phyloP scores from a whole-genome alignment of 371 early-diverging fungal species.

The Apophysomyces trapeziformis region DNA sequence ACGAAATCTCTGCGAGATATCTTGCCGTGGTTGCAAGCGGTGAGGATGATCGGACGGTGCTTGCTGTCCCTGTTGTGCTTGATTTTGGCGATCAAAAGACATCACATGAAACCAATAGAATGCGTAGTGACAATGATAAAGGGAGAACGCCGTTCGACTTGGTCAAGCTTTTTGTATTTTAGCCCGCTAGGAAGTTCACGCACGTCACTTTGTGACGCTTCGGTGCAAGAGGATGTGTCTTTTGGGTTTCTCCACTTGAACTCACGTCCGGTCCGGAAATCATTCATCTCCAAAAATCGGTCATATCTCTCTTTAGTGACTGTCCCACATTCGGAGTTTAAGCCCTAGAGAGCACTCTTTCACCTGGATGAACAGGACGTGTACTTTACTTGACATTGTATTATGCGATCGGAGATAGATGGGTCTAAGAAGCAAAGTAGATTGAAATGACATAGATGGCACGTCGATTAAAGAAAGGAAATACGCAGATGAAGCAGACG shows the following conservation, averaged over 20 bases:
- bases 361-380: too few relatives aligned
- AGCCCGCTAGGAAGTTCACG: conserved; percentile 9
- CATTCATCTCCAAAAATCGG: neutral
- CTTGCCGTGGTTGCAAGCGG: conserved; percentile 4
- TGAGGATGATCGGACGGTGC: conserved; percentile 24
- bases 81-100: conserved; percentile 43
- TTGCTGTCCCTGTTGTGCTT: conserved; percentile 30
- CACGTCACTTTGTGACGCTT: conserved; percentile 36
- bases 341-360: too few relatives aligned
- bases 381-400: too few relatives aligned
- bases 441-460: too few relatives aligned
- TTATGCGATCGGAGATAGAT: too few relatives aligned
- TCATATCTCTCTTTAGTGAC: too few relatives aligned
- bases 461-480: too few relatives aligned
- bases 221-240: conserved; percentile 4
- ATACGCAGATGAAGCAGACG: too few relatives aligned
- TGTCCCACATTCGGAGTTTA: too few relatives aligned
- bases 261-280: neutral
- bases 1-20: conserved; percentile 12
- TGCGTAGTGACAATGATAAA: conserved; percentile 2
- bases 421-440: too few relatives aligned
- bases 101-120: conserved; percentile 24
- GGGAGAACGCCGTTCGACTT: conserved; percentile 6
- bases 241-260: too few relatives aligned
- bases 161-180: conserved; percentile 4